Evolutionary conservation across 2,329 filamentous ascomycete genomes (phyloP).

Genomic region (Zelopaecilomyces penicillatus): DNA sequence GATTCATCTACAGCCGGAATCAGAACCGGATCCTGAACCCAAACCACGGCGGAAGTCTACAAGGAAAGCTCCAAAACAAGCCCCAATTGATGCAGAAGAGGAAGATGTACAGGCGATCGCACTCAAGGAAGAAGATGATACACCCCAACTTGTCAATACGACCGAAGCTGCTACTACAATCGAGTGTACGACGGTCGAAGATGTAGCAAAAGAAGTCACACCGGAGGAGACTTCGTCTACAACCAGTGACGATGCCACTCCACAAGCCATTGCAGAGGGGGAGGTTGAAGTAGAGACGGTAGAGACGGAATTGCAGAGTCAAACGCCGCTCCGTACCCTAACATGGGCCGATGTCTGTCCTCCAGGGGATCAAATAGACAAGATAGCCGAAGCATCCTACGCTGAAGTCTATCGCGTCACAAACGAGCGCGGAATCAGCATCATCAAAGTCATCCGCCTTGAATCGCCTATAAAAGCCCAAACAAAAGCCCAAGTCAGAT

Average conservation of each 20-base stretch:
- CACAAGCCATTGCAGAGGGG: neutral
- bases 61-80: constrained; percentile 8
- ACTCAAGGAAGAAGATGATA: neutral
- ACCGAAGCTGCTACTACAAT: neutral
- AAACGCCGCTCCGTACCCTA: constrained; percentile 32
- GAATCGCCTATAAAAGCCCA: constrained; percentile 49
- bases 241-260: neutral
- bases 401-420: constrained; percentile 57
- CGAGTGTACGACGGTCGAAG: no score
- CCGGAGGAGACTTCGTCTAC: neutral
- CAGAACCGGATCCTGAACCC: constrained; percentile 10
- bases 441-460: constrained; percentile 57
- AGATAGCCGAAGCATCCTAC: constrained; percentile 60
- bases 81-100: constrained; percentile 7
- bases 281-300: constrained; percentile 9
- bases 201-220: neutral
- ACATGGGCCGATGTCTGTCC: constrained; percentile 52
- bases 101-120: neutral
- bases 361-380: constrained; percentile 43
- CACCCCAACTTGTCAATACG: no score
- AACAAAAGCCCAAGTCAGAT: constrained; percentile 46
- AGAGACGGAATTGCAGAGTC: constrained; percentile 2
- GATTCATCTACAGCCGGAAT: constrained; percentile 19
- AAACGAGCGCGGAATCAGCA: constrained; percentile 51
- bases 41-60: constrained; percentile 9